Base-by-base conservation (phyloP, 345 rosid species). In the Adansonia digitata region DNA sequence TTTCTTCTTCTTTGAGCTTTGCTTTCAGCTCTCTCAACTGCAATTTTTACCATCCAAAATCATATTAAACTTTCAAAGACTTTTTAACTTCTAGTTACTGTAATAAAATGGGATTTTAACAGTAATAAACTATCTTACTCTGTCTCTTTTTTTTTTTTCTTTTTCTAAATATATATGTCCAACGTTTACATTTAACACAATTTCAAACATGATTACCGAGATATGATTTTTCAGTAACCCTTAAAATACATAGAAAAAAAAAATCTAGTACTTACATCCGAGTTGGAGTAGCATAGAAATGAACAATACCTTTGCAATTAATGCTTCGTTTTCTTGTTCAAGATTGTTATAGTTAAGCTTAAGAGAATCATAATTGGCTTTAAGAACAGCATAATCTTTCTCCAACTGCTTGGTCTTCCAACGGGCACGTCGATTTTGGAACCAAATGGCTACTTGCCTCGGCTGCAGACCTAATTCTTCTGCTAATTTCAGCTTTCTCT, bases 341-440 rank as follows among this genome's bases (percentile, higher is more conserved):
- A 90, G 89, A 74, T 65, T 75, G 55, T 40, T 73, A 77, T 70
- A 86, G 12, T 88, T 77, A 72, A 72, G 78, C 76, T 82, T 83
- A 4, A 90, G 77, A 63, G 87, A 75, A 60, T 86, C 95, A 64
- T 86, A 88, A 63, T 35, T 74, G 42, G 86, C 80, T 77, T 82
- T 85, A 22, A 88, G 92, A 18, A 43, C 29, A 9, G 66, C 45
- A 73, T 85, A 90, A 5, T 90, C 92, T 77, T 79, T 77, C 83
- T 90, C 95, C 71, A 90, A 37, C 74, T 90, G 90, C 81, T 90
- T 88, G 42, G 82, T 87, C 82, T 88, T 90, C 88, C 87, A 86
- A 20, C 92, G 91, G 5, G 95, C 92, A 10, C 95, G 90, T 31
- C 91, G 88, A 79, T 90, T 90, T 63, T 90, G 95, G 87, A 88